Conservation (phyloP, 345 rosid species). For the Toxicodendron radicans region DNA sequence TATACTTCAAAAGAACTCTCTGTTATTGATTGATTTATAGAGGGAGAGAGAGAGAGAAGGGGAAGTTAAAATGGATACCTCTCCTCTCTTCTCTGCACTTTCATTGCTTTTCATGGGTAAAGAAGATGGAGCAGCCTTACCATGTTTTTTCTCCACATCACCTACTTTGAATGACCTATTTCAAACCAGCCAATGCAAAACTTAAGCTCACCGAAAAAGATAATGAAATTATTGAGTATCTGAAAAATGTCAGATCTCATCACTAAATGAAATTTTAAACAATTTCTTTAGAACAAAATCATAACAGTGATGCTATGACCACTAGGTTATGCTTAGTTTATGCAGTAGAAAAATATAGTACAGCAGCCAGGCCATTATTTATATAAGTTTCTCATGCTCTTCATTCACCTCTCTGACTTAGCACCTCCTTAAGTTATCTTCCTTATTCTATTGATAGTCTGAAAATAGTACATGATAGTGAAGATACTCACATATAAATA, state of each 20-base stretch:
- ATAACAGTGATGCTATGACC: neutral
- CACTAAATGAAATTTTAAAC: constrained; percentile 3
- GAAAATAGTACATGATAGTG: neutral
- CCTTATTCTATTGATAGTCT: constrained; percentile 6
- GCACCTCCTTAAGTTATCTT: neutral
- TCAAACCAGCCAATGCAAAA: constrained; percentile 22
- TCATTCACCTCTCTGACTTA: neutral
- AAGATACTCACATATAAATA: constrained; percentile 14
- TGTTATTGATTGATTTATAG: neutral
- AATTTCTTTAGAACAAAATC: neutral
- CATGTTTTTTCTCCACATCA: constrained; percentile 43
- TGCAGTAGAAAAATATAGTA: neutral
- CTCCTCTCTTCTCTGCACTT: constrained; percentile 37
- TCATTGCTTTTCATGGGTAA: constrained; percentile 41
- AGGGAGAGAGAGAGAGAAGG: neutral
- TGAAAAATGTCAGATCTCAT: neutral
- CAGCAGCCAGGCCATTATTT: constrained; percentile 2
- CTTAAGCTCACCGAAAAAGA: neutral
- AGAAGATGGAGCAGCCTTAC: constrained; percentile 47
- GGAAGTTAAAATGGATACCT: constrained; percentile 32
- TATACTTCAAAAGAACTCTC: constrained; percentile 7
- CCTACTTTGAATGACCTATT: constrained; percentile 39
- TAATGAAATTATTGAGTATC: neutral
- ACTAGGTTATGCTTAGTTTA: neutral
- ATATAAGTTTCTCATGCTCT: neutral